Base-by-base conservation (phyloP, 306 rosid species). In the Malus domestica region DNA sequence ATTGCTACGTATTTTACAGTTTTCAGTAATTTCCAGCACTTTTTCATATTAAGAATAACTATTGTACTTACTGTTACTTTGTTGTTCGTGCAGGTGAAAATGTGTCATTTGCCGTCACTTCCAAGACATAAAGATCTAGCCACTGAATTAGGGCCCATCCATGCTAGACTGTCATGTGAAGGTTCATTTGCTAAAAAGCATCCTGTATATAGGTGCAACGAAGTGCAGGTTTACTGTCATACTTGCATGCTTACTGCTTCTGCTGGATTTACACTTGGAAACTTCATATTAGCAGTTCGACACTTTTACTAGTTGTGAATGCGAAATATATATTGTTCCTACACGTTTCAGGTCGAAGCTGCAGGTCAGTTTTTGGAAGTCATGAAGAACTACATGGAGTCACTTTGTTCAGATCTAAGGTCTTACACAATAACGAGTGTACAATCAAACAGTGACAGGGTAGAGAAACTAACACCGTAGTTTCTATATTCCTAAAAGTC, bases 151-250 rank as follows among this genome's bases (percentile, higher is more conserved):
- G 66, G 81, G 52, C 92, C 97, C n/a, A 73, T 92, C 83, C 97
- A 95, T 76, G 91, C 96, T 30, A 86, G 35, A 81, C 81, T 95
- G 79, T 67, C 88, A 27, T 61, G 44, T 3, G 88, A 88, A 82
- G 60, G 84, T 76, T 84, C 90, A 67, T 40, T 74, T 68, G 97
- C 97, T 78, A 82, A 73, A 83, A 92, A 73, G 85, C 96, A 88
- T 83, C 99, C 96, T 72, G 87, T 95, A 82, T 88, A 92, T 87
- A 89, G 89, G 90, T 92, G 93, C 92, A 92, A 72, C 78, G 93
- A 95, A 87, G 76, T 81, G 67, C 97, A 95, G 99, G 99, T 92
- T 84, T 72, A 72, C 84, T 60, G 64, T 32, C 72, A 52, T 77
- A 71, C 80, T 80, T 54, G 75, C 68, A 71, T 46, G 58, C 84